These are phyloP conservation scores for Bruguiera sexangula DNA, from an alignment of 345 rosid species.

Conservation along the genomic window DNA sequence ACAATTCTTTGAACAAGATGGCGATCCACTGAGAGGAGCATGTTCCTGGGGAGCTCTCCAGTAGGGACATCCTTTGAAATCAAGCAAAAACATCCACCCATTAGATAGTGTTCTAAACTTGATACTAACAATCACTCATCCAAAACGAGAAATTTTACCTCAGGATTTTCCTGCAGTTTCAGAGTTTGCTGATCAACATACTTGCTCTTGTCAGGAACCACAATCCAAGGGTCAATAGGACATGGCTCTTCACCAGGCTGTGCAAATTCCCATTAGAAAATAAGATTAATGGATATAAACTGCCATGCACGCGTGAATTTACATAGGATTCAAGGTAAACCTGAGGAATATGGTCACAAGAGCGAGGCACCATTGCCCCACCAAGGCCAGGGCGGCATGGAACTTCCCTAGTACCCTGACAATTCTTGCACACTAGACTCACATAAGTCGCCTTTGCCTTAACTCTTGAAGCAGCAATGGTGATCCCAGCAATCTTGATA, in stretches of 20 bases:
- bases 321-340: slow-evolving; percentile 28
- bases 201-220: slow-evolving; percentile 89
- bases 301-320: not conserved
- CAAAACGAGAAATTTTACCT: slow-evolving; percentile 41
- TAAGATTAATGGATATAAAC: not conserved
- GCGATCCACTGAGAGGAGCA: slow-evolving; percentile 90
- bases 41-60: slow-evolving; percentile 98
- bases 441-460: slow-evolving; percentile 94
- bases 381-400: slow-evolving; percentile 97
- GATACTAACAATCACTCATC: not conserved
- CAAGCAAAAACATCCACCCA: slow-evolving; percentile 14
- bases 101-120: not conserved
- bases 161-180: slow-evolving; percentile 94
- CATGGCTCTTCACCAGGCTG: slow-evolving; percentile 93
- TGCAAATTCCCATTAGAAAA: slow-evolving; percentile 15
- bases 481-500: slow-evolving; percentile 84
- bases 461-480: slow-evolving; percentile 91
- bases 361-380: slow-evolving; percentile 92
- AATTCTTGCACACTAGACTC: slow-evolving; percentile 80
- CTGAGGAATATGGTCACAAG: slow-evolving; percentile 92
- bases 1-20: slow-evolving; percentile 85
- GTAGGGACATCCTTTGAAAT: slow-evolving; percentile 85
- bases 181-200: slow-evolving; percentile 97
- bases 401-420: slow-evolving; percentile 63
- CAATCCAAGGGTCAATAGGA: slow-evolving; percentile 94